phyloP scores from a whole-genome alignment of 148 eudicot genomes.

The Pouteria glomerata region DNA sequence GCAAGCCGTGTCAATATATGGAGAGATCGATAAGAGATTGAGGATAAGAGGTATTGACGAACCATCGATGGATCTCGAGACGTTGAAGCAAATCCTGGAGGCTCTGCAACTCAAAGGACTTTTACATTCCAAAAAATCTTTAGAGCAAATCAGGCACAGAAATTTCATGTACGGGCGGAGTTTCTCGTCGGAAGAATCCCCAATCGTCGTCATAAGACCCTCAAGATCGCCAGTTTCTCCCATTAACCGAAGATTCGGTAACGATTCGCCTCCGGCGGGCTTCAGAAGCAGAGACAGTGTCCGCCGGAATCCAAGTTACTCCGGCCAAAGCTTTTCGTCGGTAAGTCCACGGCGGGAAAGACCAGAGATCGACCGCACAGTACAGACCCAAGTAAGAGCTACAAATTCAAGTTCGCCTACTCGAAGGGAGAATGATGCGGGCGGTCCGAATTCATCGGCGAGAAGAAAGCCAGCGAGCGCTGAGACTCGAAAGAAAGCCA shows the following conservation, averaged over 20 bases:
- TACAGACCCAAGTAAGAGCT: slow-evolving; percentile 22
- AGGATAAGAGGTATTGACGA: slow-evolving; percentile 80
- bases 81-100: slow-evolving; percentile 80
- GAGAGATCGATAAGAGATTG: slow-evolving; percentile 64
- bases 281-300: slow-evolving; percentile 16
- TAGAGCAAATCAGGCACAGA: slow-evolving; percentile 19
- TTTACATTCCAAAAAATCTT: slow-evolving; percentile 44
- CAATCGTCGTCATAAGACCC: slow-evolving; percentile 58
- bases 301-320: slow-evolving; percentile 23
- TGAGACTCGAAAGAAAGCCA: slow-evolving; percentile 43
- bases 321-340: slow-evolving; percentile 29
- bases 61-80: slow-evolving; percentile 65
- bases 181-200: slow-evolving; percentile 34
- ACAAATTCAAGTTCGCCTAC: slow-evolving; percentile 37
- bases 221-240: slow-evolving; percentile 27
- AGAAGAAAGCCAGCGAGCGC: slow-evolving; percentile 40
- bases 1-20: slow-evolving; percentile 42
- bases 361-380: slow-evolving; percentile 23
- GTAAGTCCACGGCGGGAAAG: slow-evolving; percentile 33
- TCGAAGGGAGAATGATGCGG: slow-evolving; percentile 32
- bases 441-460: slow-evolving; percentile 36
- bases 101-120: slow-evolving; percentile 89
- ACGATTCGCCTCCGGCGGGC: slow-evolving; percentile 19
- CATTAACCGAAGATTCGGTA: slow-evolving; percentile 13
- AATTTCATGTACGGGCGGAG: slow-evolving; percentile 45